These are phyloP conservation scores for Leptodontidium sp. DNA, from an alignment of 2,329 filamentous ascomycete species.

Conservation along the genomic window DNA sequence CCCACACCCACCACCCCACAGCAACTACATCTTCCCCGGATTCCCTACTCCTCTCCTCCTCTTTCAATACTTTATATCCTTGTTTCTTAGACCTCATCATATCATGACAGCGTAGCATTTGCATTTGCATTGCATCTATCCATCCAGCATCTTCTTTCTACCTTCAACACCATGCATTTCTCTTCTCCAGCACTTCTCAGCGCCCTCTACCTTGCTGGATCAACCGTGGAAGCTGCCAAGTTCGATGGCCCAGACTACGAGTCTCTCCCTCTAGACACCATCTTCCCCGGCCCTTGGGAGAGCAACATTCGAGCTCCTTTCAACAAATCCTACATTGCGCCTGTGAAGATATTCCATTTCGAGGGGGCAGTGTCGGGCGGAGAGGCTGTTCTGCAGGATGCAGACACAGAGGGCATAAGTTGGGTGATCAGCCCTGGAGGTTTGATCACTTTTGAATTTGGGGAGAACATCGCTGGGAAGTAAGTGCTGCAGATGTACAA, in stretches of 20 bases:
- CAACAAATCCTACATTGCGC: constrained; percentile 48
- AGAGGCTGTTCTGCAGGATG: constrained; percentile 32
- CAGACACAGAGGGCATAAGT: constrained; percentile 17
- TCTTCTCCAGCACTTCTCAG: constrained; percentile 13
- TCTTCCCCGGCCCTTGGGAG: constrained; percentile 53
- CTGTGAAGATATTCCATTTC: constrained; percentile 47
- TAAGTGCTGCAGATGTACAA: constrained; percentile 33
- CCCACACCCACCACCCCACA: neutral
- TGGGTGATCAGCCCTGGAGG: constrained; percentile 44
- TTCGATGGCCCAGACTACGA: constrained; percentile 38
- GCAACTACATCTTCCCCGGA: constrained; percentile 11
- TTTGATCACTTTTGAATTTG: constrained; percentile 51
- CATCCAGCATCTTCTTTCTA: constrained; percentile 5
- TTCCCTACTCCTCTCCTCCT: neutral
- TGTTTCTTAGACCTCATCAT: constrained; percentile 12
- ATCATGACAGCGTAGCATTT: constrained; percentile 29
- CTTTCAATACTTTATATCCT: no score
- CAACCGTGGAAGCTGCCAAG: constrained; percentile 9
- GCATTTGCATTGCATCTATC: constrained; percentile 1
- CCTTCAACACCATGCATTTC: constrained; percentile 19
- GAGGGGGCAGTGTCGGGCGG: constrained; percentile 46
- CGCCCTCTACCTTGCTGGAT: constrained; percentile 19
- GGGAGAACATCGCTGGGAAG: constrained; percentile 52
- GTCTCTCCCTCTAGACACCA: constrained; percentile 44
- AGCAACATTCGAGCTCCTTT: constrained; percentile 49